Evolutionary conservation across 129 eudicot genomes (phyloP), one percentile per base, ranked within the genome.

Genomic region (Kitagawia praeruptora): DNA sequence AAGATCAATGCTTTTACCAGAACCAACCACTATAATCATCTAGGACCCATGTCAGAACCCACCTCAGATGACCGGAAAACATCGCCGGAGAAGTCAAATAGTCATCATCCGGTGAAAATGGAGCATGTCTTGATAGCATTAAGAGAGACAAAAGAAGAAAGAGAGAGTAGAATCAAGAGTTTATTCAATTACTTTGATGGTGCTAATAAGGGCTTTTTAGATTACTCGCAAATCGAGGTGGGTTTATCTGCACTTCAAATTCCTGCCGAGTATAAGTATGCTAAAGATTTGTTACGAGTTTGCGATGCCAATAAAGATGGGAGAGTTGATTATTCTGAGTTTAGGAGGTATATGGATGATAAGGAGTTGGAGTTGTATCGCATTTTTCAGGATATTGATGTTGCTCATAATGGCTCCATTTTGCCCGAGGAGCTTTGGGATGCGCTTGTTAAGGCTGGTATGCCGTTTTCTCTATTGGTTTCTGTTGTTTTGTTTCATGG

Each of bases 381-480:
- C 69, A 92, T 95, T 82, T 95, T 95, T 72, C 95, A 95, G 75
- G 97, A 90, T 15, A 95, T 95, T 87, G 99, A 95, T 89, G 99
- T 95, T 10, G 91, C 89, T 79, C 97, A 92, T 48, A 92, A 86
- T 81, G 99, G 99, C 8, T 92, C 96, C 83, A 95, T 95, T 82
- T 84, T 89, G 79, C 97, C 97, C 2, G 97, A 95, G 82, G 99
- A 95, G 77, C 87, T 95, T 4, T 90, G 86, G 89, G 97, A 95
- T 87, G 97, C 99, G 45, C 97, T 95, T 70, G 83, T 87, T 67
- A 95, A 92, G 66, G 92, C 99, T 87, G 99, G 99, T 95, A 95
- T 83, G 63, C 45, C 75, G 31, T 79, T 23, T 45, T 48, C 27
- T 53, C 64, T 58, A 18, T 75, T 9, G 61, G 5, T 23, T 74